Conservation (phyloP, 2,329 filamentous ascomycete species). For the Sporothrix brasiliensis region DNA sequence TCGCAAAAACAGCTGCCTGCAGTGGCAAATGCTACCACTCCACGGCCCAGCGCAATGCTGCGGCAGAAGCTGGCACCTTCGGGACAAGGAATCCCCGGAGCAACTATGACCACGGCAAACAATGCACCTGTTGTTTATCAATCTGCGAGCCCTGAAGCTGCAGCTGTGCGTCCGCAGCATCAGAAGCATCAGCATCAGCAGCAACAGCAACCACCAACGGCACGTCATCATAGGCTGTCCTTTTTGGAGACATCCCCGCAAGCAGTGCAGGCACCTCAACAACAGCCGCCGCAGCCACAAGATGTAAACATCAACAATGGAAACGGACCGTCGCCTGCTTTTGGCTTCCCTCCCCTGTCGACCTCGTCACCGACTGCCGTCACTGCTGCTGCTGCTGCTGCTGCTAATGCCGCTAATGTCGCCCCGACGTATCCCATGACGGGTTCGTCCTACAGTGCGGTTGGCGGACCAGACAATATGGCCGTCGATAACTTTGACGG, state of each 20-base stretch:
- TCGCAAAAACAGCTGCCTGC: neutral
- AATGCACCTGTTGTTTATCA: neutral
- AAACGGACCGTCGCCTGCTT: neutral
- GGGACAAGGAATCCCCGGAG: neutral
- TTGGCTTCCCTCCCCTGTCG: slow-evolving; percentile 5
- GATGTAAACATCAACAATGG: slow-evolving; percentile 6
- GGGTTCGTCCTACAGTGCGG: neutral
- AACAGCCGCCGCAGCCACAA: neutral
- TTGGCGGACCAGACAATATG: neutral
- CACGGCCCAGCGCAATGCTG: neutral
- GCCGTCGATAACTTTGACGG: neutral
- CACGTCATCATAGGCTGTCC: slow-evolving; percentile 6
- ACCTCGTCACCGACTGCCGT: neutral
- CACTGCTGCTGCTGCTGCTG: neutral
- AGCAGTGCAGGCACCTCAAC: neutral
- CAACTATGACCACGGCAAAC: neutral
- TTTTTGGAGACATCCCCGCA: neutral
- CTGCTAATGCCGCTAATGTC: neutral
- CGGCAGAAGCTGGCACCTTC: neutral
- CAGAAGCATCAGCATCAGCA: slow-evolving; percentile 11
- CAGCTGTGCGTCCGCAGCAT: neutral
- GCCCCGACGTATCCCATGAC: neutral
- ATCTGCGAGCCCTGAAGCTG: slow-evolving; percentile 10
- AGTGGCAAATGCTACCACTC: neutral
- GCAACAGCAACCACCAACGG: neutral